phyloP scores from a whole-genome alignment of 1,284 basidiomycete genomes.

The Macrocystidia cucumis region DNA sequence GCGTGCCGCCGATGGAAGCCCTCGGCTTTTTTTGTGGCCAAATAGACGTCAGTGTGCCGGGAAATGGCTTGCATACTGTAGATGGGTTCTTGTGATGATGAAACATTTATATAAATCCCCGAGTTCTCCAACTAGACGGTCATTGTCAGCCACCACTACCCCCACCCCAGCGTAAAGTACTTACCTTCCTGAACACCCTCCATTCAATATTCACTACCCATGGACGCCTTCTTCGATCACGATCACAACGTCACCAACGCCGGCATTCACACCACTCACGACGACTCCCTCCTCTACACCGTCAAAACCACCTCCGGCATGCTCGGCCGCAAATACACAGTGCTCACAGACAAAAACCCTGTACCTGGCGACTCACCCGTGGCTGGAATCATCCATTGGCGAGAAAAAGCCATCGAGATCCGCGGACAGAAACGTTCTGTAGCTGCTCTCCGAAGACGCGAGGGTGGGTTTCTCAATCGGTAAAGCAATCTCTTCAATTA shows the following conservation, averaged over 20 bases:
- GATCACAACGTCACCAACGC: constrained; percentile 35
- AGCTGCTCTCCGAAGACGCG: constrained; percentile 27
- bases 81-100: no score
- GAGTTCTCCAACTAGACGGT: no score
- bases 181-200: no score
- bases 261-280: constrained; percentile 27
- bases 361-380: constrained; percentile 18
- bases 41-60: no score
- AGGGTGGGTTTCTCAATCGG: constrained; percentile 25
- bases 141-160: no score
- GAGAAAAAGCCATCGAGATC: constrained; percentile 34
- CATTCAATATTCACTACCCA: no score
- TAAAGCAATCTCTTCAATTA: no score
- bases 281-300: constrained; percentile 33
- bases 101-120: no score
- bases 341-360: constrained; percentile 36
- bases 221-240: constrained; percentile 44
- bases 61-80: no score
- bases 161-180: no score
- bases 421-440: constrained; percentile 28
- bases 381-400: constrained; percentile 39
- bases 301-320: constrained; percentile 30
- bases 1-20: no score
- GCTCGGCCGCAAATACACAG: constrained; percentile 31
- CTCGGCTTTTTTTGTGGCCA: no score